Conservation (phyloP, 169 alveolate genomes). For the Eimeria praecox region DNA sequence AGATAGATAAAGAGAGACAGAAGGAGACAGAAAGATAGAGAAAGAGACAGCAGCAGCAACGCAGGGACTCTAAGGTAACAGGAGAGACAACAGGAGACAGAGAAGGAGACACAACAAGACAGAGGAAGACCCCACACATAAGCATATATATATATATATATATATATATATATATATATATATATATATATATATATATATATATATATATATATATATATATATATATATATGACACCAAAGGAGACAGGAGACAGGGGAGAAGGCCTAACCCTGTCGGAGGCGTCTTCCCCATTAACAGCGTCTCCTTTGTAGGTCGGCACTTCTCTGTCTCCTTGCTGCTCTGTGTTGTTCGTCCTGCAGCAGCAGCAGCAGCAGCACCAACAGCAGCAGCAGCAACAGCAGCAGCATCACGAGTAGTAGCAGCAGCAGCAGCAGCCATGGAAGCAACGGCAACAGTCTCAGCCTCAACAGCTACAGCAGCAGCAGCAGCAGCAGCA, state of each 20-base stretch:
- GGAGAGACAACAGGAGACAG: too few relatives aligned
- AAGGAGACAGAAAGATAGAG: background rate
- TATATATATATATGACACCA: background rate
- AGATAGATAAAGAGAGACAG: too few relatives aligned
- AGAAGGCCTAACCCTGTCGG: constrained; percentile 54
- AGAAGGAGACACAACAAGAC: background rate
- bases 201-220: too few relatives aligned
- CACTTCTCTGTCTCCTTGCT: constrained; percentile 78
- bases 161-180: too few relatives aligned
- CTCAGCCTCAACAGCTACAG: background rate
- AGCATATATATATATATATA: background rate
- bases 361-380: background rate
- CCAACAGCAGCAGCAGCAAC: background rate
- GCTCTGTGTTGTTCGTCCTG: constrained; percentile 72
- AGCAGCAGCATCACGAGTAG: background rate
- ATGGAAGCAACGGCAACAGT: too few relatives aligned
- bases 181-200: background rate
- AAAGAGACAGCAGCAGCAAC: background rate
- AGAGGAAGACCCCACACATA: background rate
- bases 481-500: background rate
- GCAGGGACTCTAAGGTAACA: background rate
- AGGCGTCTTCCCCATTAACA: constrained; percentile 83
- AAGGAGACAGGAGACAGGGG: background rate
- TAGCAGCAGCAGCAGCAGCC: too few relatives aligned
- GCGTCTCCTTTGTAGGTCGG: constrained; percentile 87